phyloP scores from a whole-genome alignment of 352 stramenopile species.

The Phytopythium helicoides region DNA sequence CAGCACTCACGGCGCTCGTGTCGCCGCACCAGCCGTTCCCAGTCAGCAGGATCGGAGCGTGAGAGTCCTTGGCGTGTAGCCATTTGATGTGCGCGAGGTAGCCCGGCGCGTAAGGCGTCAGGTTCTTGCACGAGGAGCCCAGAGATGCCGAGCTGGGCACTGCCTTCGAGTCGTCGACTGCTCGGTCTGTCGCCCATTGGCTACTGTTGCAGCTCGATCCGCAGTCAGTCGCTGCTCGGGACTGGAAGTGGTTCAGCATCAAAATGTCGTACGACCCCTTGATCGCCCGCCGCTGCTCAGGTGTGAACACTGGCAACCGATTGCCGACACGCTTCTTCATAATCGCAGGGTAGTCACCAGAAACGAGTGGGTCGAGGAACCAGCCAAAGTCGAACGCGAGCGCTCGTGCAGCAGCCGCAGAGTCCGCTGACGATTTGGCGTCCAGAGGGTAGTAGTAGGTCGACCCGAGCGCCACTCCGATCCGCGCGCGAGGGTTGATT shows the following conservation, averaged over 20 bases:
- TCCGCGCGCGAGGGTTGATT: conserved; percentile 27
- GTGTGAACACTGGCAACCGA: conserved; percentile 76
- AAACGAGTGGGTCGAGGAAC: conserved; percentile 78
- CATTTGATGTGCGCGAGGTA: conserved; percentile 38
- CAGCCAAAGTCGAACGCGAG: conserved; percentile 80
- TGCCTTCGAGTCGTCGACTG: conserved; percentile 39
- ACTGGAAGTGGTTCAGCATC: conserved; percentile 88
- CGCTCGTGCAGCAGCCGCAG: conserved; percentile 42
- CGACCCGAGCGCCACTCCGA: conserved; percentile 78
- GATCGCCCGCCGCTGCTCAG: conserved; percentile 56
- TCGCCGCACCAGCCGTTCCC: conserved; percentile 53
- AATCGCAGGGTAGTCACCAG: conserved; percentile 81
- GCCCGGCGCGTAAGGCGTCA: conserved; percentile 28
- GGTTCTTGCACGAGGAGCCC: not conserved
- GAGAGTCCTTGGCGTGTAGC: conserved; percentile 31
- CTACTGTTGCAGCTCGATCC: not conserved
- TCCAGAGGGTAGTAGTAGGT: conserved; percentile 61
- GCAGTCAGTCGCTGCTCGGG: conserved; percentile 19
- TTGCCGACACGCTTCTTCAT: conserved; percentile 71
- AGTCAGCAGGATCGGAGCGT: conserved; percentile 29
- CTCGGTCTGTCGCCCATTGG: conserved; percentile 33
- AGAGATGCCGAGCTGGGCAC: conserved; percentile 40
- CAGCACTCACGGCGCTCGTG: conserved; percentile 23
- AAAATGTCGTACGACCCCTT: conserved; percentile 37
- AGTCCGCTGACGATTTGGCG: conserved; percentile 18